phyloP scores from a whole-genome alignment of 129 eudicot genomes.

The Saussurea involucrata region DNA sequence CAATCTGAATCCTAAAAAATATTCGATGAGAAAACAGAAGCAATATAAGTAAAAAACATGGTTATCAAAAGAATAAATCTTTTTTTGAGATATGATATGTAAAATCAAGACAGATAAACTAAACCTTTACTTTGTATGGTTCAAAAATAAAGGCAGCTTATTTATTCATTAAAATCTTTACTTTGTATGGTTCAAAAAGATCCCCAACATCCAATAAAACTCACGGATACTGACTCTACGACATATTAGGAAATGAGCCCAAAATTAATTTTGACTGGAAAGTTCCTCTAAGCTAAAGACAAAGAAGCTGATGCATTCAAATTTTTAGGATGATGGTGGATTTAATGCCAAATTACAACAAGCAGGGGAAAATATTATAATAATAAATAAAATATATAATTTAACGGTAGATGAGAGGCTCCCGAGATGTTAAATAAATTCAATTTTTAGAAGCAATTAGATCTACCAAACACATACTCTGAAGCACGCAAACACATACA shows the following conservation, averaged over 20 bases:
- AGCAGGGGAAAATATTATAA: not conserved
- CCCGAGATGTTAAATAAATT: conserved; percentile 22
- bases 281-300: conserved; percentile 11
- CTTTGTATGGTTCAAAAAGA: conserved; percentile 9
- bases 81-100: no score
- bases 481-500: conserved; percentile 17
- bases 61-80: no score
- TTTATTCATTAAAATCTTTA: conserved; percentile 5
- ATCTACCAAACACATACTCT: conserved; percentile 23
- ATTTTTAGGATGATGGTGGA: conserved; percentile 8
- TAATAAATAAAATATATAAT: not conserved
- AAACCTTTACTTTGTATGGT: not conserved
- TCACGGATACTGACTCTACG: conserved; percentile 17
- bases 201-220: not conserved
- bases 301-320: conserved; percentile 26
- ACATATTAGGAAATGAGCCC: conserved; percentile 14
- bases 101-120: not conserved
- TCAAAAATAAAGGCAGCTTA: no score
- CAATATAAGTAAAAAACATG: not conserved
- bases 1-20: conserved; percentile 10
- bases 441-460: conserved; percentile 23
- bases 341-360: conserved; percentile 18
- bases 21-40: conserved; percentile 17
- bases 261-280: conserved; percentile 26
- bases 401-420: conserved; percentile 23